Conservation (phyloP, 805 yeast species). For the Hemisphaericaspora nanyangensis region DNA sequence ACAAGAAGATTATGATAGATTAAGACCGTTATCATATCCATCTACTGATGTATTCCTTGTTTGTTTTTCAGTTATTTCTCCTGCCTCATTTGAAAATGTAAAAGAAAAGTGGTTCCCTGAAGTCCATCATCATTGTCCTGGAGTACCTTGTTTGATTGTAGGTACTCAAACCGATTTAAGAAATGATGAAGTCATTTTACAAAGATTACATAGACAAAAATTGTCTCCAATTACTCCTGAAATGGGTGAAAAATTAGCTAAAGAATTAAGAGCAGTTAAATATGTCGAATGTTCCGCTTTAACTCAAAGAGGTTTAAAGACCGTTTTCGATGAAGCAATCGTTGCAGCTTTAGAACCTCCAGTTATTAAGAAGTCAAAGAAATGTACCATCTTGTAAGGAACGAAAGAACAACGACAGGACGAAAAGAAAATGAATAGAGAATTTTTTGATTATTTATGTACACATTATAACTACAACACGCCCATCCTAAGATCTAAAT, state of each 20-base stretch:
- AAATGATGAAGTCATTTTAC: constrained; percentile 86
- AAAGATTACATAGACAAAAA: constrained; percentile 86
- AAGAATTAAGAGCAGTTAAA: constrained; percentile 91
- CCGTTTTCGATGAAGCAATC: constrained; percentile 97
- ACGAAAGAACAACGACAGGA: too few relatives aligned
- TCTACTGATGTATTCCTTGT: constrained; percentile 95
- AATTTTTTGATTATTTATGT: too few relatives aligned
- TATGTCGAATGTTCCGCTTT: constrained; percentile 97
- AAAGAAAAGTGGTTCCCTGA: constrained; percentile 99
- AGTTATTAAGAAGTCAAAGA: constrained; percentile 72
- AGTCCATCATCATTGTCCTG: constrained; percentile 95
- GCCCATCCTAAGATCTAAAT: too few relatives aligned
- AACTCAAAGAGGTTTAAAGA: constrained; percentile 94
- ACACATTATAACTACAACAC: too few relatives aligned
- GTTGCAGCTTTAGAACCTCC: constrained; percentile 98
- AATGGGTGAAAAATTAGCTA: constrained; percentile 89
- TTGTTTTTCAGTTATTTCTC: constrained; percentile 94
- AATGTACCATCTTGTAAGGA: constrained; percentile 74
- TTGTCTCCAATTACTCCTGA: constrained; percentile 81
- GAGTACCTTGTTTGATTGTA: constrained; percentile 93
- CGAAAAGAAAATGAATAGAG: background rate
- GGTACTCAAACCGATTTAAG: constrained; percentile 96
- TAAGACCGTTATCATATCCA: constrained; percentile 95
- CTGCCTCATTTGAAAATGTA: constrained; percentile 95
- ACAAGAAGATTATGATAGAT: constrained; percentile 97